Conservation (phyloP, 169 alveolate species). For the Plasmodium gonderi region DNA sequence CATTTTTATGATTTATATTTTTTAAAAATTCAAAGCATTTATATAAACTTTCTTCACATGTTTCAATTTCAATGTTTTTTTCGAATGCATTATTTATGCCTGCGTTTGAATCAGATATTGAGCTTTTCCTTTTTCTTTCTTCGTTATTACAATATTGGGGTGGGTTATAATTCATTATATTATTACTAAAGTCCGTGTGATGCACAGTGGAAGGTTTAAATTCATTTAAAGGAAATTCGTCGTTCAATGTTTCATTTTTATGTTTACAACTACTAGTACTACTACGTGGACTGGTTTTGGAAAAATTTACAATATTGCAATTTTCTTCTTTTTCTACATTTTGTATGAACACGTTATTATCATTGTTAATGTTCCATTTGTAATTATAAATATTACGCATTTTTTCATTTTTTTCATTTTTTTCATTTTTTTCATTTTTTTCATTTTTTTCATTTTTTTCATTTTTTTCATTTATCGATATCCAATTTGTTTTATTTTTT, state of each 20-base stretch:
- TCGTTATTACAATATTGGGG: constrained; percentile 9
- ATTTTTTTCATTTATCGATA: neutral
- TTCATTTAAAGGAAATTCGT: too few species aligned
- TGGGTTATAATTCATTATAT: neutral
- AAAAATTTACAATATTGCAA: too few species aligned
- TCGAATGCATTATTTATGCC: constrained; percentile 7
- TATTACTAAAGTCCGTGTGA: neutral
- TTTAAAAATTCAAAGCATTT: constrained; percentile 68
- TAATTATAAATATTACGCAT: neutral
- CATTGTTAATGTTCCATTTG: neutral
- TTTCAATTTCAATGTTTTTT: neutral
- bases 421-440: neutral
- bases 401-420: neutral
- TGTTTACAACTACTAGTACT: too few species aligned
- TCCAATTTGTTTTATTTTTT: too few species aligned
- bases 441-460: neutral
- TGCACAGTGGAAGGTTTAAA: neutral
- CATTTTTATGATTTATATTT: constrained; percentile 35
- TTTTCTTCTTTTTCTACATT: neutral
- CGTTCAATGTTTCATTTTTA: too few species aligned
- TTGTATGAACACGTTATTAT: neutral
- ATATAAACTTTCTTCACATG: constrained; percentile 63
- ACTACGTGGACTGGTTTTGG: too few species aligned
- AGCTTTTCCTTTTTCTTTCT: neutral
- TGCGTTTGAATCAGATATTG: neutral